Evolutionary conservation across 2,329 filamentous ascomycete species (phyloP).

Genomic region (Fusarium circinatum): DNA sequence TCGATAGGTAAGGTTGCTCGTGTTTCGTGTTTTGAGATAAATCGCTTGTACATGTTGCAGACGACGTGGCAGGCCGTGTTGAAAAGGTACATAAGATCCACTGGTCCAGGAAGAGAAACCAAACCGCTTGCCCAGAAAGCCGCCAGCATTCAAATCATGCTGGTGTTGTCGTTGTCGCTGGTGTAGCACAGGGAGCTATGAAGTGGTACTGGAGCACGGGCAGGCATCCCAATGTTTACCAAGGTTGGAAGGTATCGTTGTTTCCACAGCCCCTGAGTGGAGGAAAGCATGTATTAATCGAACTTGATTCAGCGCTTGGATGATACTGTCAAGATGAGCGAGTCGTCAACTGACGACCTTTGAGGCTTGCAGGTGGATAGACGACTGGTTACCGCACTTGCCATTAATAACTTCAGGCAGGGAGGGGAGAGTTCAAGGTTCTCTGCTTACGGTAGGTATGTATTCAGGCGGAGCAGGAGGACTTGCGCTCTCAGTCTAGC

Average conservation of each 20-base stretch:
- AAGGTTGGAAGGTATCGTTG: constrained; percentile 17
- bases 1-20: neutral
- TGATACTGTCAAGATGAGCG: constrained; percentile 6
- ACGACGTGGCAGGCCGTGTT: constrained; percentile 37
- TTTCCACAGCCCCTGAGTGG: constrained; percentile 27
- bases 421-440: neutral
- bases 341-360: constrained; percentile 6
- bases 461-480: constrained; percentile 4
- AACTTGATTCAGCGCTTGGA: constrained; percentile 16
- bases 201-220: constrained; percentile 1
- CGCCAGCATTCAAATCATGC: constrained; percentile 11
- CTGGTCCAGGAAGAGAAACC: constrained; percentile 8
- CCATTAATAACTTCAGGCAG: neutral
- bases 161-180: constrained; percentile 1
- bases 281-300: constrained; percentile 4
- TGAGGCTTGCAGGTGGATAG: constrained; percentile 10
- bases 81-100: constrained; percentile 16
- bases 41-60: constrained; percentile 3
- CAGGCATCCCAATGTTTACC: constrained; percentile 13
- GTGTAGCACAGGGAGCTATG: constrained; percentile 7
- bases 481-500: neutral
- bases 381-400: constrained; percentile 8
- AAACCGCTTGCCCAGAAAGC: constrained; percentile 8
- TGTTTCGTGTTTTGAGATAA: constrained; percentile 31
- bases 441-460: neutral